Percentiles rank a stretch among this genome's conserved stretches.
Evolutionary conservation across 2,329 filamentous ascomycete genomes (phyloP).

Genomic region (Chaetothyriales sp.): DNA sequence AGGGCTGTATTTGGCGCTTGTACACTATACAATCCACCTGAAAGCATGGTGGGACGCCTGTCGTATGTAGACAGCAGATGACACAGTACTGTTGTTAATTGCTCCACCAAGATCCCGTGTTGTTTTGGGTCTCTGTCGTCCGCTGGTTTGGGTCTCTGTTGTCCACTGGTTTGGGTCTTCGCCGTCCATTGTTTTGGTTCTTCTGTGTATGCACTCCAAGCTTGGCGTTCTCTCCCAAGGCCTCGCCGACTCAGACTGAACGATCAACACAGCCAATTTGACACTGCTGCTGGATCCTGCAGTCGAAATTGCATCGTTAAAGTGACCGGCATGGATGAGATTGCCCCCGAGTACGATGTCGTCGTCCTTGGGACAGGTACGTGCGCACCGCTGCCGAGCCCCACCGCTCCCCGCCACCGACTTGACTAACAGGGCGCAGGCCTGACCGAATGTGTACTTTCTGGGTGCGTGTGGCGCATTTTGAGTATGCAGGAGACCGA

Average conservation of each 20-base stretch:
- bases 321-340: conserved; percentile 69
- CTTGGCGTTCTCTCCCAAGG: background rate
- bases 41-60: background rate
- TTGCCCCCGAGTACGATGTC: conserved; percentile 96
- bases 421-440: conserved; percentile 39
- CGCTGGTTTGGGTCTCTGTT: too few relatives aligned
- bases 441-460: conserved; percentile 96
- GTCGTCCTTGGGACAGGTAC: conserved; percentile 93
- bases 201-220: too few relatives aligned
- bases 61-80: background rate
- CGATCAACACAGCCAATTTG: background rate
- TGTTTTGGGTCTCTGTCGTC: too few relatives aligned
- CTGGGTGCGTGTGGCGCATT: conserved; percentile 48
- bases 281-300: background rate
- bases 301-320: background rate
- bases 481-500: background rate
- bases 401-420: conserved; percentile 19
- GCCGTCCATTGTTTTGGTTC: too few relatives aligned
- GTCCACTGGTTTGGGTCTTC: too few relatives aligned
- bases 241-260: background rate
- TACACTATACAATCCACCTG: background rate
- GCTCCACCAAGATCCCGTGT: too few relatives aligned
- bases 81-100: too few relatives aligned
- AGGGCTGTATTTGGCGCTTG: background rate
- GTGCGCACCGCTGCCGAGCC: conserved; percentile 24